phyloP scores from a whole-genome alignment of 208 protist species.

The Acanthamoeba royreba region DNA sequence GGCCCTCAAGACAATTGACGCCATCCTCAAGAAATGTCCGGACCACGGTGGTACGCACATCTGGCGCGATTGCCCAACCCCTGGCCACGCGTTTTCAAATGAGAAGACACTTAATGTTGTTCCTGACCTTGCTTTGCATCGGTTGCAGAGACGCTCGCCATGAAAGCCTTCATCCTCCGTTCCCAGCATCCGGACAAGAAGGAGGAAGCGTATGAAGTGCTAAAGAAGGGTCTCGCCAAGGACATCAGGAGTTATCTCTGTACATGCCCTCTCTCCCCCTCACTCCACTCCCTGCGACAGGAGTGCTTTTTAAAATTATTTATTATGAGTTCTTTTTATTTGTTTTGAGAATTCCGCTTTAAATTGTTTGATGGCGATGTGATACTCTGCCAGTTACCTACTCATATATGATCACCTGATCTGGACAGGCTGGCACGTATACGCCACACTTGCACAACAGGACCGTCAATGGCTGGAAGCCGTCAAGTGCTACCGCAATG shows the following conservation, averaged over 20 bases:
- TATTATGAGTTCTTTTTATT: too few species aligned
- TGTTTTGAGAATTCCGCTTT: too few species aligned
- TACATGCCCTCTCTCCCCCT: not conserved
- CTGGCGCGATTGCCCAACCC: not conserved
- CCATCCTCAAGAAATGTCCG: constrained; percentile 10
- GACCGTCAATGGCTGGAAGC: not conserved
- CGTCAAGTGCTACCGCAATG: not conserved
- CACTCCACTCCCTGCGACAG: too few species aligned
- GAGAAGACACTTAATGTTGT: too few species aligned
- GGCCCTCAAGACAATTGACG: not conserved
- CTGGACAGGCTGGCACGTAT: not conserved
- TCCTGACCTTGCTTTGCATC: not conserved
- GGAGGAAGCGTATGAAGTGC: not conserved
- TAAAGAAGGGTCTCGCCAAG: not conserved
- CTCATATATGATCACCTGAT: not conserved
- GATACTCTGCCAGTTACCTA: not conserved
- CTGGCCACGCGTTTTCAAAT: not conserved
- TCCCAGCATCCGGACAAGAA: constrained; percentile 11
- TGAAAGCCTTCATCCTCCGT: constrained; percentile 9
- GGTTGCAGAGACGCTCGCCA: not conserved
- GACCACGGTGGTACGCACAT: constrained; percentile 5
- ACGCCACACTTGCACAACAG: not conserved
- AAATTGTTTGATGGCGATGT: too few species aligned
- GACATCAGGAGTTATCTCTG: constrained; percentile 1
- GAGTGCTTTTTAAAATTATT: too few species aligned